These are phyloP conservation scores for Trichophyton benhamiae DNA, from an alignment of 2,329 filamentous ascomycete species.

Conservation along the genomic window DNA sequence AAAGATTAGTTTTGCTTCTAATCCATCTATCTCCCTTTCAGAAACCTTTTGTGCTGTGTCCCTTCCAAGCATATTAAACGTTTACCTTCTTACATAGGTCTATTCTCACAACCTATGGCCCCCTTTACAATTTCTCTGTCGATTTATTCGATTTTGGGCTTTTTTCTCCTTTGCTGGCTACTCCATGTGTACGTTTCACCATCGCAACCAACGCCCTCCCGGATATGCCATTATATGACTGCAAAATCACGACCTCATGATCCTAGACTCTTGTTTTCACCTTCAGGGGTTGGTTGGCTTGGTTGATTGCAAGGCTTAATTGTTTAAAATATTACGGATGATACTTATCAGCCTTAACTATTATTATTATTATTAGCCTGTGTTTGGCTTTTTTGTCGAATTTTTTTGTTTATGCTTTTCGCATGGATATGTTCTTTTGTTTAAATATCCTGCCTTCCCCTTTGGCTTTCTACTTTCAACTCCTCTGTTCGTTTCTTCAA, in stretches of 20 bases:
- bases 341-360: background rate
- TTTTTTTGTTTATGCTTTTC: background rate
- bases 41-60: background rate
- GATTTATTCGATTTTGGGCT: background rate
- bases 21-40: background rate
- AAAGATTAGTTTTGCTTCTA: constrained; percentile 30
- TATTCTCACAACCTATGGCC: background rate
- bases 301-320: constrained; percentile 1
- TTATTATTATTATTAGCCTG: background rate
- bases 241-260: background rate
- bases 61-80: background rate
- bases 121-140: background rate
- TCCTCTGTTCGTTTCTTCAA: background rate
- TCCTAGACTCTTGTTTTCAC: constrained; percentile 3
- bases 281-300: background rate
- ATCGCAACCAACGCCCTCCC: background rate
- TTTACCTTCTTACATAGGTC: background rate
- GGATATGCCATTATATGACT: constrained; percentile 1
- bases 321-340: background rate
- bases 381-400: background rate
- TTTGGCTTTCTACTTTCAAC: background rate
- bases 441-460: background rate
- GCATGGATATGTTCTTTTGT: background rate
- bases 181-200: background rate
- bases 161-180: background rate